These are phyloP conservation scores for Yarrowia sp. DNA, from an alignment of 805 yeast genomes.

Conservation along the genomic window DNA sequence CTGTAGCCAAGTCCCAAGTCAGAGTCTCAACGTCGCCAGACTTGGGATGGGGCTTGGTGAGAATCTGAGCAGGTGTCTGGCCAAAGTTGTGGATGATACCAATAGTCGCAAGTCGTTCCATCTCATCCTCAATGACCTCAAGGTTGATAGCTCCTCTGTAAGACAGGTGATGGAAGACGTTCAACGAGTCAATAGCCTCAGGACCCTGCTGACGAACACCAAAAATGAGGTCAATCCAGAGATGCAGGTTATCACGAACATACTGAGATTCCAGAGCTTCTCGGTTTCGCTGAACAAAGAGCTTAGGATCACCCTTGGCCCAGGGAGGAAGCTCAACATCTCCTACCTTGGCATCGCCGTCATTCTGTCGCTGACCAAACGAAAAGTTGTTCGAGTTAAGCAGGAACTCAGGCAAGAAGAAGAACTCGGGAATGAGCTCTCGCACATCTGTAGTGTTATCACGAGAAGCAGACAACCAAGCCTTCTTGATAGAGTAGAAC, in stretches of 20 bases:
- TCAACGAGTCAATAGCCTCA: conserved; percentile 68
- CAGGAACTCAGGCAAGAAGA: conserved; percentile 79
- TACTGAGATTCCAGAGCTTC: conserved; percentile 84
- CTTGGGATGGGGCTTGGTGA: conserved; percentile 69
- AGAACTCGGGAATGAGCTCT: conserved; percentile 87
- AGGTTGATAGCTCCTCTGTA: conserved; percentile 84
- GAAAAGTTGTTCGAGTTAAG: conserved; percentile 68
- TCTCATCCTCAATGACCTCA: conserved; percentile 73
- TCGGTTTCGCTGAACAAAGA: conserved; percentile 76
- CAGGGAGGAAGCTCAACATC: conserved; percentile 81
- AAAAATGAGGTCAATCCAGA: conserved; percentile 86
- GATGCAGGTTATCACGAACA: conserved; percentile 75
- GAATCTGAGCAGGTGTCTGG: conserved; percentile 81
- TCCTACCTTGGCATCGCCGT: conserved; percentile 57
- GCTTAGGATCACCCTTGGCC: conserved; percentile 79
- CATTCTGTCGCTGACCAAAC: conserved; percentile 70
- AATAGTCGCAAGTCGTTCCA: conserved; percentile 75
- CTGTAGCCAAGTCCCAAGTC: conserved; percentile 7
- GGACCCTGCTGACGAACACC: conserved; percentile 80
- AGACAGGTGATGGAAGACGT: conserved; percentile 84
- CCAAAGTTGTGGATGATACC: conserved; percentile 93
- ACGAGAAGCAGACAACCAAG: conserved; percentile 80
- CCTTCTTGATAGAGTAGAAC: conserved; percentile 73
- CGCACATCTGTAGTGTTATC: conserved; percentile 89
- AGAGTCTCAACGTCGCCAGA: conserved; percentile 48